Evolutionary conservation across 495 filamentous ascomycete genomes (phyloP), one percentile per base, ranked within the genome.

Genomic region (Penicillium diatomitis): DNA sequence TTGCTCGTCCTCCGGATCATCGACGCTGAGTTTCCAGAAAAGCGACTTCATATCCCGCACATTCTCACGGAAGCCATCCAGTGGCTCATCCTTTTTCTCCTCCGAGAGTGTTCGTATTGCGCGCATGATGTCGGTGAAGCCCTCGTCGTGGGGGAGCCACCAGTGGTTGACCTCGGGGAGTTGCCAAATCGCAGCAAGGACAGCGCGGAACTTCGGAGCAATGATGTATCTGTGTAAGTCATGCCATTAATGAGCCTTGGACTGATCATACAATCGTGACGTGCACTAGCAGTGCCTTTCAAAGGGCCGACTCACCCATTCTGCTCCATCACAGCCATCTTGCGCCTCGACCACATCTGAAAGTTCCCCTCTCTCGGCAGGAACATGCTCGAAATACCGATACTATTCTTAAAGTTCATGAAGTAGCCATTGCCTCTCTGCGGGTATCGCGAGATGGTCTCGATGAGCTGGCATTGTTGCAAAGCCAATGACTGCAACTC

Each of bases 61-160:
- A 54, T 83, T 81, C 55, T 86, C 79, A 8, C 75, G 76, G 51
- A 81, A 73, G 8, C 80, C 63, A 47, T 87, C 83, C 29, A 75
- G 76, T 36, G 73, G 79, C 52, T 81, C 81, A n/a, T 57, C 64
- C 3, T 66, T 70, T 41, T 86, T 81, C 43, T 90, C 84, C 52
- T 86, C 79, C 2, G 85, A 84, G 65, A 91, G 84, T 29, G 75
- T 72, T n/a, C 88, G 82, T 44, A 94, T 81, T 50, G 76, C 82
- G 30, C 84, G 85, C 33, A 94, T 71, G 32, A 92, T 77, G 5
- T 78, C 72, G 3, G 78, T 77, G 55, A 82, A 84, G 20, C 78
- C 81, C 70, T 89, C 85, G 57, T 89, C 80, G 58, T 90, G 80
- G 3, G 89, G 87, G 27, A 94, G 77, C 89, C 89, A 96, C 88